phyloP scores from a whole-genome alignment of 1,284 basidiomycete genomes.

The Rhizopogon hawkerae region DNA sequence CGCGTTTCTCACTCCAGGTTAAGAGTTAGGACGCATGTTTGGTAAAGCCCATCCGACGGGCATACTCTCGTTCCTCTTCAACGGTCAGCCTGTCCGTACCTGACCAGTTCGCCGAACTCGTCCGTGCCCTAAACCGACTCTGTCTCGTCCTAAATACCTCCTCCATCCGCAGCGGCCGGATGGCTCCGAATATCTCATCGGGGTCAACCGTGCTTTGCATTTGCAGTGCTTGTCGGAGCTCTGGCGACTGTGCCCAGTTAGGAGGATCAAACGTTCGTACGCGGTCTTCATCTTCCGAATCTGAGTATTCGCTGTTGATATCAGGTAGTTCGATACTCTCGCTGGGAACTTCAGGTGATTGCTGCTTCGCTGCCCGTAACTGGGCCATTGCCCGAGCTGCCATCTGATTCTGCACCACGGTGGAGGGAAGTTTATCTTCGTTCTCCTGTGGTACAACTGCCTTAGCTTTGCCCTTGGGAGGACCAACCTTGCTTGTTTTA shows the following conservation, averaged over 20 bases:
- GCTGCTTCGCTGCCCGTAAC: conserved; percentile 50
- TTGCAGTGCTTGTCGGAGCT: conserved; percentile 67
- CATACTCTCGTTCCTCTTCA: conserved; percentile 82
- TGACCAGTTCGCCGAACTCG: conserved; percentile 91
- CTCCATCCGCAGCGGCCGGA: conserved; percentile 81
- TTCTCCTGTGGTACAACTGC: conserved; percentile 33
- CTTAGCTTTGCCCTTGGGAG: conserved; percentile 44
- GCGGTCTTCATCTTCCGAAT: conserved; percentile 84
- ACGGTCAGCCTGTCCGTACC: conserved; percentile 76
- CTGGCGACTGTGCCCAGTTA: conserved; percentile 86
- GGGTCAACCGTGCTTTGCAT: conserved; percentile 81
- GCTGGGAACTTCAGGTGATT: conserved; percentile 44
- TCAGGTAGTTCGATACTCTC: conserved; percentile 89
- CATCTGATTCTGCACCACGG: conserved; percentile 58
- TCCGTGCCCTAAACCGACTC: conserved; percentile 77
- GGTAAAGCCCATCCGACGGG: conserved; percentile 80
- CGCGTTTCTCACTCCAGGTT: background rate
- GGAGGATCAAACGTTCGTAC: conserved; percentile 65
- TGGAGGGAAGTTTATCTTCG: conserved; percentile 47
- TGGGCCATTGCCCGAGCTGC: conserved; percentile 60
- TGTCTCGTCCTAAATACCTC: conserved; percentile 70
- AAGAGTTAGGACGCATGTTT: conserved; percentile 10
- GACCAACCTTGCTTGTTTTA: conserved; percentile 30
- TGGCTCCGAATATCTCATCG: conserved; percentile 84
- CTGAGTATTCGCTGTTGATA: conserved; percentile 91